Evolutionary conservation across 805 yeast species (phyloP).

Genomic region (Maudiozyma barnettii): DNA sequence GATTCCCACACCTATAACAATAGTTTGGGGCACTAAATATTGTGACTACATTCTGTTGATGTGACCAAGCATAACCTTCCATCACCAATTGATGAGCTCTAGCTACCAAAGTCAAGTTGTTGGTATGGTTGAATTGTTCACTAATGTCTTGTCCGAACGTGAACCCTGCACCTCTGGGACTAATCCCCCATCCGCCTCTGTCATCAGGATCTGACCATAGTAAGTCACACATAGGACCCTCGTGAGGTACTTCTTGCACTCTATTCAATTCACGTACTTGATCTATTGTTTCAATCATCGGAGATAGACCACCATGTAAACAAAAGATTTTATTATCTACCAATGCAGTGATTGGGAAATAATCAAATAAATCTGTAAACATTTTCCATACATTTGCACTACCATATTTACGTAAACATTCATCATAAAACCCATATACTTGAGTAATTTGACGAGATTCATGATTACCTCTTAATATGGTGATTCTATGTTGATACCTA

Average conservation of each 20-base stretch:
- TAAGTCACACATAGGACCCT: constrained; percentile 95
- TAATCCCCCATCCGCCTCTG: constrained; percentile 95
- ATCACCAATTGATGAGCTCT: constrained; percentile 96
- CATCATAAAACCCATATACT: constrained; percentile 93
- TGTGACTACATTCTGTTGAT: constrained; percentile 88
- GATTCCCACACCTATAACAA: constrained; percentile 96
- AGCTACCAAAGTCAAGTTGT: constrained; percentile 75
- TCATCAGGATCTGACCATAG: constrained; percentile 97
- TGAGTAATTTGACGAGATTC: constrained; percentile 94
- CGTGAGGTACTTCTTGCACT: constrained; percentile 94
- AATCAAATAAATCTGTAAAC: constrained; percentile 86
- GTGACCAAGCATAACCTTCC: constrained; percentile 95
- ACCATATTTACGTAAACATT: constrained; percentile 88
- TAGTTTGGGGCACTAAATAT: constrained; percentile 93
- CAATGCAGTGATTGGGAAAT: constrained; percentile 86
- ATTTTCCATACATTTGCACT: constrained; percentile 88
- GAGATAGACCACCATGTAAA: constrained; percentile 90
- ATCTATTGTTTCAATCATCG: constrained; percentile 87
- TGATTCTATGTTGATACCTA: constrained; percentile 82
- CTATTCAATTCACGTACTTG: constrained; percentile 86
- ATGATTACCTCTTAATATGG: constrained; percentile 89
- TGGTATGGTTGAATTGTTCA: constrained; percentile 87
- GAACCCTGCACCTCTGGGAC: constrained; percentile 98
- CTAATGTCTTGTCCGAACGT: constrained; percentile 94
- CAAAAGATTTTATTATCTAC: constrained; percentile 88